Conservation (phyloP, 495 filamentous ascomycete genomes). For the Podospora conica region DNA sequence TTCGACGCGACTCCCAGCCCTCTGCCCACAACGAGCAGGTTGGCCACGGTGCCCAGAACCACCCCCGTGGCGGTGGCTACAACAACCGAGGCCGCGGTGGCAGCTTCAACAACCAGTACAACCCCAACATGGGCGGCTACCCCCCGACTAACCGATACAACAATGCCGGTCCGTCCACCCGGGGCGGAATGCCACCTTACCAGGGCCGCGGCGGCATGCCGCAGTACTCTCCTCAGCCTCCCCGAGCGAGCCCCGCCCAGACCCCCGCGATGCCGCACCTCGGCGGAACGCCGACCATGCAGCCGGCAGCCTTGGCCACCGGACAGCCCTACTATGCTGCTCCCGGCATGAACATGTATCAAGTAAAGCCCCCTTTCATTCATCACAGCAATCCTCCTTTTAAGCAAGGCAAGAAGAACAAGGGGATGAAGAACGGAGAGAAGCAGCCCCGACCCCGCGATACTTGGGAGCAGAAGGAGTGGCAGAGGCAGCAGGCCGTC, state of each 20-base stretch:
- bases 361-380: constrained; percentile 61
- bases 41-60: constrained; percentile 48
- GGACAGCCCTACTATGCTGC: constrained; percentile 54
- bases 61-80: constrained; percentile 59
- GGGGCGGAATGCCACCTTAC: constrained; percentile 66
- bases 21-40: constrained; percentile 72
- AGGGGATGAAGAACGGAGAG: constrained; percentile 37
- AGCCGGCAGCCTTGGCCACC: constrained; percentile 50
- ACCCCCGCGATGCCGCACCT: constrained; percentile 55
- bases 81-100: constrained; percentile 46
- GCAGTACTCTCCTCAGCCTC: constrained; percentile 58
- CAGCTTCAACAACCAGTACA: constrained; percentile 51
- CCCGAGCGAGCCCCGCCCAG: constrained; percentile 62
- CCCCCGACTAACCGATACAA: constrained; percentile 53
- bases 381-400: constrained; percentile 23
- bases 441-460: constrained; percentile 17
- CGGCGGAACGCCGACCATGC: constrained; percentile 62
- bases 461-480: neutral
- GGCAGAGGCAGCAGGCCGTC: constrained; percentile 21
- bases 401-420: constrained; percentile 36
- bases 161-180: constrained; percentile 48
- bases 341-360: constrained; percentile 46
- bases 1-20: constrained; percentile 76
- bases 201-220: constrained; percentile 53
- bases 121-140: constrained; percentile 60